A percentile compares a stretch with the other conserved stretches of the same genome.
Evolutionary conservation across 352 stramenopile genomes (phyloP).

Genomic region (Phytopythium cucurbitacearum): DNA sequence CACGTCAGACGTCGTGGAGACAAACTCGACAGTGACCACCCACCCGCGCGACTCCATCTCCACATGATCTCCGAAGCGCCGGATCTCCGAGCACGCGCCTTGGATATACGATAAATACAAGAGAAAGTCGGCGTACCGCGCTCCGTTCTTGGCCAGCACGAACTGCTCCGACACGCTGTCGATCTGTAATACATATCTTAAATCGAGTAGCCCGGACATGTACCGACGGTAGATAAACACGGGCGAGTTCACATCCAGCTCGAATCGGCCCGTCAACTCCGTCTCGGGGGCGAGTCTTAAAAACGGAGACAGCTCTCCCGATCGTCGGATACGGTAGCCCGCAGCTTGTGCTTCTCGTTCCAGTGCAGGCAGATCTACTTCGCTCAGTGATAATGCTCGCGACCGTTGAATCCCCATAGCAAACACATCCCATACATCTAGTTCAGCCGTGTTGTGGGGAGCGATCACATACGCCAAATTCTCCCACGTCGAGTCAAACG

Average conservation of each 20-base stretch:
- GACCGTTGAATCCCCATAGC: slow-evolving; percentile 56
- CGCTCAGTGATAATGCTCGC: slow-evolving; percentile 27
- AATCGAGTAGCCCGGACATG: slow-evolving; percentile 94
- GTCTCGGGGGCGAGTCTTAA: slow-evolving; percentile 48
- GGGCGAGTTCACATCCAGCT: slow-evolving; percentile 81
- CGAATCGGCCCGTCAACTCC: slow-evolving; percentile 52
- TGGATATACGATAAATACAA: slow-evolving; percentile 75
- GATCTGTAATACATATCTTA: slow-evolving; percentile 98
- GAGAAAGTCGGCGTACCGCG: slow-evolving; percentile 53
- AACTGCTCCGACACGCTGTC: slow-evolving; percentile 92
- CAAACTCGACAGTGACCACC: slow-evolving; percentile 81
- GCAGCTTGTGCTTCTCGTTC: slow-evolving; percentile 35
- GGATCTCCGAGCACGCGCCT: slow-evolving; percentile 59
- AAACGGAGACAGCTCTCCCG: slow-evolving; percentile 38
- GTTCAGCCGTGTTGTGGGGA: slow-evolving; percentile 21
- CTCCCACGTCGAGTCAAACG: slow-evolving; percentile 44
- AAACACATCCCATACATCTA: slow-evolving; percentile 66
- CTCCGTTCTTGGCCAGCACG: slow-evolving; percentile 63
- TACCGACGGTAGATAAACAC: slow-evolving; percentile 94
- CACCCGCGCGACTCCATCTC: slow-evolving; percentile 75
- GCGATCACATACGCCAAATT: slow-evolving; percentile 36
- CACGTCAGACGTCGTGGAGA: slow-evolving; percentile 78
- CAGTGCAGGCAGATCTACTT: slow-evolving; percentile 45
- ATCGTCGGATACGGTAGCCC: slow-evolving; percentile 33
- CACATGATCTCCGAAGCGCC: slow-evolving; percentile 66